Evolutionary conservation across 2,329 filamentous ascomycete species (phyloP).

Genomic region (Exophiala sideris): DNA sequence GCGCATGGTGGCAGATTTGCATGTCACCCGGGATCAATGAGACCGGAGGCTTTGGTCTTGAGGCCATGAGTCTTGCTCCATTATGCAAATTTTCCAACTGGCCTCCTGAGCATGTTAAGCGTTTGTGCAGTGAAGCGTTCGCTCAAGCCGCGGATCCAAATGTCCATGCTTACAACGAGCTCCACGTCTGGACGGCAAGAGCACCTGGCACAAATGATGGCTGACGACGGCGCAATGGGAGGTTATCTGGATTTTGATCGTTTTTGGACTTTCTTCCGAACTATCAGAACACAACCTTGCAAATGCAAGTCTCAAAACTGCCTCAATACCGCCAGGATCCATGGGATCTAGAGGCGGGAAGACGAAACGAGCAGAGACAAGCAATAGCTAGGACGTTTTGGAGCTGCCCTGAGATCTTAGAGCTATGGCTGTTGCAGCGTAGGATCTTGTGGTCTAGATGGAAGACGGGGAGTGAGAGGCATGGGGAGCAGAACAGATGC

Average conservation of each 20-base stretch:
- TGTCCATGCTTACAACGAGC: conserved; percentile 65
- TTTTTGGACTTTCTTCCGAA: neutral
- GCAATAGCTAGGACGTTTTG: too few relatives aligned
- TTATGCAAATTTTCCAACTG: conserved; percentile 64
- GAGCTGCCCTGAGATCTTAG: too few relatives aligned
- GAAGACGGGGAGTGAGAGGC: too few relatives aligned
- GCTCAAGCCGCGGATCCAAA: conserved; percentile 66
- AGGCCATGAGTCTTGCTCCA: conserved; percentile 69
- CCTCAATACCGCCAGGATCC: neutral
- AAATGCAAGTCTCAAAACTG: neutral
- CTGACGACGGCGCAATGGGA: neutral
- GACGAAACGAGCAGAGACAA: too few relatives aligned
- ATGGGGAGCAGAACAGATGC: too few relatives aligned
- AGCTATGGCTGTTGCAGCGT: too few relatives aligned
- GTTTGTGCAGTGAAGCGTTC: conserved; percentile 61
- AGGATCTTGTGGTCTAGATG: too few relatives aligned
- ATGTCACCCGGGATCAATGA: conserved; percentile 58
- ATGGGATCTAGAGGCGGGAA: too few relatives aligned
- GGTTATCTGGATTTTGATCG: neutral
- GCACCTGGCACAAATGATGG: conserved; percentile 9
- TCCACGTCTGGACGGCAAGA: conserved; percentile 38
- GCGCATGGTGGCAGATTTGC: conserved; percentile 79
- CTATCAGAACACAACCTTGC: neutral
- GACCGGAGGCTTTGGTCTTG: conserved; percentile 42
- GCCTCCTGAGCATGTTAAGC: conserved; percentile 59